Evolutionary conservation across 495 filamentous ascomycete genomes (phyloP).

Genomic region (Penicillium paradoxum): DNA sequence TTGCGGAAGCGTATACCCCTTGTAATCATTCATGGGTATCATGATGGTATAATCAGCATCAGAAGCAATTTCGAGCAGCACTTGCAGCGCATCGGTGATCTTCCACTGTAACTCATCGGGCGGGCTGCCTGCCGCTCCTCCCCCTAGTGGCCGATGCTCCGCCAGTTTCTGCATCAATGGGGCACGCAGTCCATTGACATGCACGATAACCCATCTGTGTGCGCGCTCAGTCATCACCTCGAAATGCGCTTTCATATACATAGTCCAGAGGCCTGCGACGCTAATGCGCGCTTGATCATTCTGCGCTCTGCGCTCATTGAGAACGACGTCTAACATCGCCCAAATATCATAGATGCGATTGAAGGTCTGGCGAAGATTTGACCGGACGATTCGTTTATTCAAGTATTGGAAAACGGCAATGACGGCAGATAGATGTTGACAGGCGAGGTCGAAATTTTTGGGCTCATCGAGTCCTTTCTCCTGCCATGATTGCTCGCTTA

Average conservation of each 20-base stretch:
- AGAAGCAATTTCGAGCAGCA: slow-evolving; percentile 17
- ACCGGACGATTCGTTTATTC: slow-evolving; percentile 13
- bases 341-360: slow-evolving; percentile 28
- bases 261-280: slow-evolving; percentile 25
- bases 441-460: slow-evolving; percentile 30
- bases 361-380: slow-evolving; percentile 23
- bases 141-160: background rate
- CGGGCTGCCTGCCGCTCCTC: background rate
- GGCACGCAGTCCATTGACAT: slow-evolving; percentile 18
- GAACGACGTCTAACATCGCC: slow-evolving; percentile 14
- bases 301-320: slow-evolving; percentile 5
- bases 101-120: slow-evolving; percentile 17
- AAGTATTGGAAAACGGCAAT: slow-evolving; percentile 32
- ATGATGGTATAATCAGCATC: slow-evolving; percentile 21
- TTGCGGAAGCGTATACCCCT: slow-evolving; percentile 10
- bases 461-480: slow-evolving; percentile 24
- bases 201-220: slow-evolving; percentile 25
- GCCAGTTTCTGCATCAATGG: slow-evolving; percentile 13
- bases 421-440: slow-evolving; percentile 25
- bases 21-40: slow-evolving; percentile 25
- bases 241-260: slow-evolving; percentile 22
- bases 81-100: slow-evolving; percentile 19
- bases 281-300: slow-evolving; percentile 4
- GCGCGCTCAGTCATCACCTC: slow-evolving; percentile 27
- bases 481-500: slow-evolving; percentile 30